Evolutionary conservation across 371 early-diverging fungal genomes (phyloP).

Genomic region (Mucor ambiguus): DNA sequence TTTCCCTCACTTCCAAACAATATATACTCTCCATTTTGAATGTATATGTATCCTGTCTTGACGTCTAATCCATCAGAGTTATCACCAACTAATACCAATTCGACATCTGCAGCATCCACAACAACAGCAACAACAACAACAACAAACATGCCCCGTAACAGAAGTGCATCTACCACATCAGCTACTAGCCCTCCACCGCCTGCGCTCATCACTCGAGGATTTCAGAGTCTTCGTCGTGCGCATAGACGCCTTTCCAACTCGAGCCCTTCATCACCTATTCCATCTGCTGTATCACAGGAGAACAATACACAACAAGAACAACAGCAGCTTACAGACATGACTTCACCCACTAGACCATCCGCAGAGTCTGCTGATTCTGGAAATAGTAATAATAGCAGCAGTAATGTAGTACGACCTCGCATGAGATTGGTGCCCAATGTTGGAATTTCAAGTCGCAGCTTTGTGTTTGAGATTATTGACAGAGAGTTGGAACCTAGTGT

Average conservation of each 20-base stretch:
- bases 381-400: background rate
- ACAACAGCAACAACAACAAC: background rate
- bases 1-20: constrained; percentile 5
- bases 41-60: constrained; percentile 9
- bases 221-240: constrained; percentile 37
- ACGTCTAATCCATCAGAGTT: constrained; percentile 5
- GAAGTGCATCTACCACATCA: constrained; percentile 36
- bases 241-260: constrained; percentile 30
- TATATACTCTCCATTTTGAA: constrained; percentile 2
- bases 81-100: constrained; percentile 4
- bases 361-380: constrained; percentile 4
- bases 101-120: background rate
- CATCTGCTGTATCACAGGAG: background rate
- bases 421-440: constrained; percentile 79
- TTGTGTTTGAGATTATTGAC: constrained; percentile 84
- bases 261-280: constrained; percentile 19
- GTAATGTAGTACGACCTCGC: constrained; percentile 40
- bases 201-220: constrained; percentile 37
- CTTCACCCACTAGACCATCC: background rate
- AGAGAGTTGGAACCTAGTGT: constrained; percentile 70
- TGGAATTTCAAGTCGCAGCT: constrained; percentile 65
- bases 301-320: background rate
- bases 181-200: constrained; percentile 21
- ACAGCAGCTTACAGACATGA: background rate
- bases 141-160: constrained; percentile 34